Evolutionary conservation across 257 asterid species (phyloP).

Genomic region (Gardenia jasminoides): DNA sequence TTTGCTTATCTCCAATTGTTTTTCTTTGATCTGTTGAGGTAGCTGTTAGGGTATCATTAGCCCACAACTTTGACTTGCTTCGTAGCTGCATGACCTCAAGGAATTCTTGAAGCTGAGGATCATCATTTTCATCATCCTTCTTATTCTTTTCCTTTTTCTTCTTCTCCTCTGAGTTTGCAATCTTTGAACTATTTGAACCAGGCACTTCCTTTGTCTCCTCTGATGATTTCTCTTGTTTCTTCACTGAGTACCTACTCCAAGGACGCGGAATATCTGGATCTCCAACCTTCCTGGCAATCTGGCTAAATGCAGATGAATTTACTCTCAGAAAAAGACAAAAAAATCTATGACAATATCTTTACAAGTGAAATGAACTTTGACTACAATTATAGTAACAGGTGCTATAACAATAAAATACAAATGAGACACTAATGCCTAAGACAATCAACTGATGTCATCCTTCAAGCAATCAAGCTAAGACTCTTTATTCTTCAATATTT

Average conservation of each 20-base stretch:
- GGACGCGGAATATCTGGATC: conserved; percentile 89
- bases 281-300: conserved; percentile 90
- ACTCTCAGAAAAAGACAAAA: background rate
- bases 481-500: background rate
- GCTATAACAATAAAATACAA: conserved; percentile 1
- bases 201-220: conserved; percentile 37
- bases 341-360: background rate
- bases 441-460: background rate
- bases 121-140: conserved; percentile 50
- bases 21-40: conserved; percentile 40
- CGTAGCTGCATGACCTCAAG: conserved; percentile 83
- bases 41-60: conserved; percentile 66
- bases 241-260: conserved; percentile 81
- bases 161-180: conserved; percentile 33
- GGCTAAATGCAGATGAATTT: conserved; percentile 36
- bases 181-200: conserved; percentile 31
- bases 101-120: conserved; percentile 77
- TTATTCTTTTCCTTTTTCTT: conserved; percentile 41
- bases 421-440: background rate
- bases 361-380: background rate
- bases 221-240: conserved; percentile 44
- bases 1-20: conserved; percentile 27
- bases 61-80: conserved; percentile 89
- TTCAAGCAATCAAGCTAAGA: background rate
- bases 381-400: background rate